Percentiles rank a stretch among this genome's conserved stretches.
These are phyloP conservation scores for Trichoderma gamsii DNA, from an alignment of 495 filamentous ascomycete species.

Conservation along the genomic window DNA sequence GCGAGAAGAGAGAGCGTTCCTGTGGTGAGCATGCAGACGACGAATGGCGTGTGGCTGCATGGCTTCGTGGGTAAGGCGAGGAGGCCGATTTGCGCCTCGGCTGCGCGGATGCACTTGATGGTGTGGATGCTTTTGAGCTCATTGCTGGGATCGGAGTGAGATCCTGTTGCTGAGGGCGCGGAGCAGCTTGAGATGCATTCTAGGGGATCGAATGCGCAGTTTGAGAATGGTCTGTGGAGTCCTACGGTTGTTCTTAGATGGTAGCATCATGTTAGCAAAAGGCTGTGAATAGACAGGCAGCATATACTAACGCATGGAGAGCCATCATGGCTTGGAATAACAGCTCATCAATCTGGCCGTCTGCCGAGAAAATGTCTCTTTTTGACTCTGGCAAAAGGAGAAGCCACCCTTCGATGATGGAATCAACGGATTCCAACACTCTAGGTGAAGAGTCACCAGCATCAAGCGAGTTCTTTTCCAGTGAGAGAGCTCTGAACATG, in stretches of 20 bases:
- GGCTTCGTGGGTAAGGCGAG: constrained; percentile 53
- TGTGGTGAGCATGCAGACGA: constrained; percentile 59
- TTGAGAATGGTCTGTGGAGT: constrained; percentile 28
- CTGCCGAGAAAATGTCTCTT: constrained; percentile 48
- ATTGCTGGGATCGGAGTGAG: constrained; percentile 17
- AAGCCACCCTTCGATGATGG: constrained; percentile 54
- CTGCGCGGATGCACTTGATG: constrained; percentile 54
- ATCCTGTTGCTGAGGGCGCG: constrained; percentile 39
- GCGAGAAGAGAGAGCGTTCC: constrained; percentile 15
- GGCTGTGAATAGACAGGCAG: constrained; percentile 32
- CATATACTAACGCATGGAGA: constrained; percentile 33
- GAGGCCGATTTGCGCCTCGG: constrained; percentile 53
- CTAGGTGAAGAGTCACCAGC: neutral
- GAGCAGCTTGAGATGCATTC: constrained; percentile 15
- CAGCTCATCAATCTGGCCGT: constrained; percentile 56
- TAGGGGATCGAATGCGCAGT: constrained; percentile 22
- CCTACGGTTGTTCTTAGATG: constrained; percentile 27
- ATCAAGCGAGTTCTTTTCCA: neutral
- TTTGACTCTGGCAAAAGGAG: constrained; percentile 56
- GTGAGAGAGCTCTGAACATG: constrained; percentile 21
- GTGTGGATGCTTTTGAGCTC: constrained; percentile 35
- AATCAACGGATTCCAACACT: constrained; percentile 44
- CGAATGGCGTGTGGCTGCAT: constrained; percentile 58
- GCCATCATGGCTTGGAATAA: constrained; percentile 68
- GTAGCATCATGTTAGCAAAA: constrained; percentile 46